Base-by-base conservation (phyloP, 768 basidiomycete species). In the Amanita pseudoporphyria region DNA sequence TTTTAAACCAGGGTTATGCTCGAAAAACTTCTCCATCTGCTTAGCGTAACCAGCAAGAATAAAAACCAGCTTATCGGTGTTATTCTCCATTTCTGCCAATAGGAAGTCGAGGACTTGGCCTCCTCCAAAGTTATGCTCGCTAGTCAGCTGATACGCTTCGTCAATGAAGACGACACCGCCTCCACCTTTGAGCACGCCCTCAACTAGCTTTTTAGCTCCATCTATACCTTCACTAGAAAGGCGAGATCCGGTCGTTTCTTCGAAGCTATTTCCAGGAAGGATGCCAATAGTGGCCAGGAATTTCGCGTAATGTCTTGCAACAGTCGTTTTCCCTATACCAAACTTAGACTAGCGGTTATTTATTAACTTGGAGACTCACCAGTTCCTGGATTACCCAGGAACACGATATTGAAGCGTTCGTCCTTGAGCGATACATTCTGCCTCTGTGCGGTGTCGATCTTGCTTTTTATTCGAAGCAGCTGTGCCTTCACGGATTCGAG, bases 21-120 rank as follows among this genome's bases (percentile, higher is more conserved):
- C 82, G 52, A 86, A 85, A 64, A 86, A 86, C 38, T 71, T 77
- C 54, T 86, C 84, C 84, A 86, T 85, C 60, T 86, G 69, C 47
- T 75, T 79, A 59, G 66, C 74, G 59, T 86, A 86, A 3, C 84
- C 84, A 0, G 84, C 84, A 2, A 86, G 67, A 47, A 86, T 76
- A 63, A 86, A 86, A 9, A 83, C 78, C 5, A 84, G 54, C 5
- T 66, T 76, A 5, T 81, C 84, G 3, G 79, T 68, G 30, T 73
- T 70, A 57, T 85, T 84, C 56, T 85, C 82, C 79, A 86, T 85
- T 60, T 86, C 83, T 0, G 84, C 81, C 1, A 86, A 70, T 0
- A 86, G 69, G 57, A 77, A 84, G 53, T 86, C 82, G 4, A 86
- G 70, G 3, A 85, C 81, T 52, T 79, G 74, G 9, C 64, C 55